Base-by-base conservation (phyloP, 179 eudicot species). In the Silene coronaria region DNA sequence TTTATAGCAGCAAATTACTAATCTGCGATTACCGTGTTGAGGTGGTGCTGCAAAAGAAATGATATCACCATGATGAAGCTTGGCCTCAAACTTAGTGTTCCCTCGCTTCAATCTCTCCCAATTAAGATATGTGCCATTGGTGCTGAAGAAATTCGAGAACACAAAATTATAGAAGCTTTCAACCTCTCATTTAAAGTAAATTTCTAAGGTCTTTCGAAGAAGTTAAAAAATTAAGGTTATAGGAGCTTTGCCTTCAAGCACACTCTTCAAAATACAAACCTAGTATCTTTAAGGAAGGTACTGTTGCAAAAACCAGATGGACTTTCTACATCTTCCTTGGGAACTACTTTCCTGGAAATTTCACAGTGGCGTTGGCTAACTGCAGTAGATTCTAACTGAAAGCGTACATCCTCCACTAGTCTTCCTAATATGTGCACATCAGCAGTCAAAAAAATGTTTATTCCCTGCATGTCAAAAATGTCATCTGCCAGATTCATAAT, bases 51-150 rank as follows among this genome's bases (percentile, higher is more conserved):
- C 90, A 80, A 92, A 75, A 5, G 98, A 94, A 76, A 94, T 74
- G 32, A 94, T 90, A 83, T 94, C 98, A 76, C 98, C 98, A 77
- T 94, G 96, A 74, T 74, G 74, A 79, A 94, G 81, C 78, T 83
- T 87, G 48, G 87, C 86, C 85, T 89, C 96, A 64, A 62, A 70
- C 71, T 73, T 82, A 14, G 89, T 42, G 79, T 89, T 86, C 77
- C 79, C 86, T 73, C 87, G 94, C 75, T 76, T 92, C 85, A 89
- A 73, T 76, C 79, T 90, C 76, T 87, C 89, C 94, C 94, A 92
- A 67, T 94, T 94, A 55, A 92, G 78, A 77, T 79, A 94, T 61
- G 98, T 90, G 72, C 98, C 98, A 87, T 94, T 94, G 60, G 96
- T 94, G 79, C 98, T 94, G 90, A 75, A 75, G 71, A 86, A 69